Evolutionary conservation across 345 rosid species (phyloP).

Genomic region (Angophora floribunda): DNA sequence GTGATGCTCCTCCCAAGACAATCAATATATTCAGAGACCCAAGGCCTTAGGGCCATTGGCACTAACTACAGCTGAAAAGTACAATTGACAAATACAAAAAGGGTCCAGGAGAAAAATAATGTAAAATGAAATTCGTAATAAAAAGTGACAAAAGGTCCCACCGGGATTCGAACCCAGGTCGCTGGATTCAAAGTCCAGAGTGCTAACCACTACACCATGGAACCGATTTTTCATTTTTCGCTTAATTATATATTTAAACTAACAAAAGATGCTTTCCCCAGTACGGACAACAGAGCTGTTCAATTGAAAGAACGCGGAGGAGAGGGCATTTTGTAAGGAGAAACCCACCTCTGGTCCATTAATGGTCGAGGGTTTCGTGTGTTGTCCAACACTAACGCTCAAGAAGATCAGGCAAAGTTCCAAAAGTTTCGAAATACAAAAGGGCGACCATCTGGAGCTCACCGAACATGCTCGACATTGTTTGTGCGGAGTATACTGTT

Average conservation of each 20-base stretch:
- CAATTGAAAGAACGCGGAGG: background rate
- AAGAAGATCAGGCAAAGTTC: background rate
- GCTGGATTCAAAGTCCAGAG: conserved; percentile 99
- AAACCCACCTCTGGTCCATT: background rate
- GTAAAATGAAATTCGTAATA: background rate
- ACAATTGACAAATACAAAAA: background rate
- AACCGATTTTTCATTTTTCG: fast-evolving
- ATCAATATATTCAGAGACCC: background rate
- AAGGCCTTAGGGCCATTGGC: background rate
- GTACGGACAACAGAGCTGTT: background rate
- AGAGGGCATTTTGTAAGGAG: background rate
- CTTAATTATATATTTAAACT: fast-evolving
- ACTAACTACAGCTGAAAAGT: background rate
- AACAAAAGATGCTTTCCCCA: background rate
- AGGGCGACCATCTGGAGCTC: background rate
- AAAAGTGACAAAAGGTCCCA: conserved; percentile 30
- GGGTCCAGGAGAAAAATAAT: background rate
- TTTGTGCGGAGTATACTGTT: background rate
- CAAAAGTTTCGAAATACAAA: background rate
- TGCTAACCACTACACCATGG: background rate
- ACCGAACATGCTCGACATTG: background rate
- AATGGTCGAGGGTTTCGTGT: background rate
- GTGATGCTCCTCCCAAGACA: background rate
- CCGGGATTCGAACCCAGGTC: conserved; percentile 98
- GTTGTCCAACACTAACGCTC: background rate